These are phyloP conservation scores for Cyclotella baltica DNA, from an alignment of 108 stramenopile genomes.

Conservation along the genomic window DNA sequence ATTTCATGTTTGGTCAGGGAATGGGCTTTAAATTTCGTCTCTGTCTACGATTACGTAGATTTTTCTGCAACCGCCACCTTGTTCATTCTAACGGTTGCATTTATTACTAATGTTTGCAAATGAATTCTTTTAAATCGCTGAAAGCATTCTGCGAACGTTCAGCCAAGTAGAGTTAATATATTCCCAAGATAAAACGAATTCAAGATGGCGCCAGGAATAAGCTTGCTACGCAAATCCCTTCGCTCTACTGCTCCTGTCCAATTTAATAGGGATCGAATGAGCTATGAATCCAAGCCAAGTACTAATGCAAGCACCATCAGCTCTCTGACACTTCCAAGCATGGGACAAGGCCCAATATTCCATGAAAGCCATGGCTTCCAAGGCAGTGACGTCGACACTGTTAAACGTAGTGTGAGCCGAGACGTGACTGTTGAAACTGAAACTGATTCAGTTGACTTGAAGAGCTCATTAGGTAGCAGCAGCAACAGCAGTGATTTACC, in stretches of 20 bases:
- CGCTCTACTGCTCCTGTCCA: not conserved
- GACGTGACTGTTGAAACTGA: not conserved
- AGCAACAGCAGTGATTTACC: not conserved
- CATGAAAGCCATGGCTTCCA: not conserved
- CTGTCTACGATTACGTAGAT: too few relatives aligned
- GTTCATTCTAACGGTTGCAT: too few relatives aligned
- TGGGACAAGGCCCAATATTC: not conserved
- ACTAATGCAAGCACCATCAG: not conserved
- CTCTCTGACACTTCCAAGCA: not conserved
- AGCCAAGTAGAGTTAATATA: too few relatives aligned
- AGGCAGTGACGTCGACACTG: not conserved
- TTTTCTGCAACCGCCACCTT: too few relatives aligned
- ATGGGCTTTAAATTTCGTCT: too few relatives aligned
- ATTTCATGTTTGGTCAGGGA: too few relatives aligned
- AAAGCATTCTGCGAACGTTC: too few relatives aligned
- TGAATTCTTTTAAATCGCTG: too few relatives aligned
- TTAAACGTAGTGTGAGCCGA: not conserved
- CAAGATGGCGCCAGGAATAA: not conserved
- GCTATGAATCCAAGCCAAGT: slow-evolving; percentile 11
- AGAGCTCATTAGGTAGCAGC: not conserved
- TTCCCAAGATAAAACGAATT: not conserved
- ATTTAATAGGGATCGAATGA: not conserved
- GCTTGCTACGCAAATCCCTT: slow-evolving; percentile 1
- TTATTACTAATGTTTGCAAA: too few relatives aligned
- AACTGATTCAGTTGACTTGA: slow-evolving; percentile 3